Evolutionary conservation across 78 protist species (phyloP), one percentile per base, ranked within the genome.

Genomic region (Protostelium mycophagum): DNA sequence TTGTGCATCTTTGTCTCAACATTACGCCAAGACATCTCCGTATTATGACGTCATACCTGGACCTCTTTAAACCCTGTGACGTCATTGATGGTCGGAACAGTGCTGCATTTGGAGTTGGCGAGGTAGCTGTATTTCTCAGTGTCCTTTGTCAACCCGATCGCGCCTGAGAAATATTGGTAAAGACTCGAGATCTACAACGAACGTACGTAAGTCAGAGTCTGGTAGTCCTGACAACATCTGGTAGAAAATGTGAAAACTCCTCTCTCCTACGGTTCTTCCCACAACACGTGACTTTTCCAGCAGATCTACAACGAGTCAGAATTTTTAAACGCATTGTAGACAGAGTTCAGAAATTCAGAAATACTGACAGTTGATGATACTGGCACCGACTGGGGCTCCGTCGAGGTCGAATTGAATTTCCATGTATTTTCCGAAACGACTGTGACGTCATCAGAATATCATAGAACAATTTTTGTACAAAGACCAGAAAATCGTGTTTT

Each of bases 161-260:
- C 5, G 5, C 16, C 73, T 51, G 16, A 51, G 73, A 51, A 16
- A 16, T 25, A 51, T 5, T 25, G 5, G 73, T 51, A 16, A 51
- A 51, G 73, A 51, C 73, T 5, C 5, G 16, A 16, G 73, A 51
- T 51, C 31, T 51, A 16, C 16, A 16, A 51, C 5, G 35, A 34
- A 90, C 88, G 1, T 38, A 90, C 92, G 63, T 28, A 89, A 37
- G 63, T 90, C 90, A 9, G 88, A 38, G 38, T 90, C 91, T 31
- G 86, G 31, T 36, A 85, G 90, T 25, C 90, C 97, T 35, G 90
- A 88, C 38, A 93, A 63, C 85, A 97, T 84, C 92, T 97, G 98
- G 91, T 98, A 98, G 87, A 98, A 98, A 29, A 97, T 92, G 94
- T 98, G 99, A 89, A 93, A 98, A 90, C 87, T 90, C 29, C 99